Conservation (phyloP, 768 basidiomycete species). For the Strobilomyces dryophilus region DNA sequence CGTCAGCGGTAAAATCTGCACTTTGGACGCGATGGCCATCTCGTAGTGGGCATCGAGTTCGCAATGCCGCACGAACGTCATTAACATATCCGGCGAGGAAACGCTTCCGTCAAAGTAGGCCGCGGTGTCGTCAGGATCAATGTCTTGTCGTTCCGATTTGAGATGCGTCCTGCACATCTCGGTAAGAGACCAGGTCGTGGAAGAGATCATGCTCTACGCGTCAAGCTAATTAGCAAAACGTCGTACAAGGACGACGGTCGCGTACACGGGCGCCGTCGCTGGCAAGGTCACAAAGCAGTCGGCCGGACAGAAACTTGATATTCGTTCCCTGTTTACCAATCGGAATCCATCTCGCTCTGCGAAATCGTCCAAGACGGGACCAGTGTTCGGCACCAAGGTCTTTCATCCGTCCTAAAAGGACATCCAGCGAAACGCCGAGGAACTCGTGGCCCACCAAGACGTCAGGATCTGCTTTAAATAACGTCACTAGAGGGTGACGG, state of each 20-base stretch:
- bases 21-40: constrained; percentile 93
- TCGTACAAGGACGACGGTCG: not conserved
- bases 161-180: constrained; percentile 96
- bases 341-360: constrained; percentile 75
- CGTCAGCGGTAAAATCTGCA: constrained; percentile 90
- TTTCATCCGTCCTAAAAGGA: constrained; percentile 85
- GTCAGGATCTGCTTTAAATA: constrained; percentile 90
- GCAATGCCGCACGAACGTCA: constrained; percentile 90
- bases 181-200: constrained; percentile 96
- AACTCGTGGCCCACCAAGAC: constrained; percentile 95
- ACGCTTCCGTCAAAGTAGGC: constrained; percentile 84
- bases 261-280: constrained; percentile 91
- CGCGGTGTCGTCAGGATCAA: constrained; percentile 93
- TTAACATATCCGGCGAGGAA: constrained; percentile 66
- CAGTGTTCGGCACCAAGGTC: constrained; percentile 90
- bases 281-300: constrained; percentile 87
- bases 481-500: constrained; percentile 43
- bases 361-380: constrained; percentile 90
- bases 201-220: constrained; percentile 85
- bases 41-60: constrained; percentile 96
- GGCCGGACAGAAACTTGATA: constrained; percentile 75
- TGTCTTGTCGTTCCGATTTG: constrained; percentile 82
- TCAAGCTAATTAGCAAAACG: not conserved
- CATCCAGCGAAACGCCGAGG: constrained; percentile 82
- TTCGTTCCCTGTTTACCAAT: constrained; percentile 84